Percentiles rank a stretch among this genome's conserved stretches.
phyloP scores from a whole-genome alignment of 345 rosid species.

The Gossypium turneri region DNA sequence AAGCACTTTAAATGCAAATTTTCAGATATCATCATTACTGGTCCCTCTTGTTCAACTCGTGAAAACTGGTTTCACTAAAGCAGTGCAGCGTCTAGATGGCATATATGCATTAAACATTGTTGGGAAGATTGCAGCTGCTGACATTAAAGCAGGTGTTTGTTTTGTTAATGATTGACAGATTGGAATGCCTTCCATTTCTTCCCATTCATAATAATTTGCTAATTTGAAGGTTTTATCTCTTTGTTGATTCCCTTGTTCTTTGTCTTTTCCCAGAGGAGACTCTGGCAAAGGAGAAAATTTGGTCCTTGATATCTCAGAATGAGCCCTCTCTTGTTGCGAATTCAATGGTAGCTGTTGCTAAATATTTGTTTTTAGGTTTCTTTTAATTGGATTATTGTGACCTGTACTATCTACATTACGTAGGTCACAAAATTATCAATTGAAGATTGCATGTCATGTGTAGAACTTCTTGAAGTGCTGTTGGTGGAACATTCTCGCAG shows the following conservation, averaged over 20 bases:
- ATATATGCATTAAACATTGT: constrained; percentile 75
- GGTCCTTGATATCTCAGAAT: constrained; percentile 81
- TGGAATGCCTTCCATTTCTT: constrained; percentile 6
- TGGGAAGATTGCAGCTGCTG: constrained; percentile 78
- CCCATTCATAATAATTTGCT: constrained; percentile 12
- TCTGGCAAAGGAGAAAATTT: constrained; percentile 78
- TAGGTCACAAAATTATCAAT: constrained; percentile 65
- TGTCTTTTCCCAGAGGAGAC: constrained; percentile 62
- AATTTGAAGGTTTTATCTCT: constrained; percentile 3
- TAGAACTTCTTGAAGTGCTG: constrained; percentile 80
- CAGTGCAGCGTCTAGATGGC: constrained; percentile 91
- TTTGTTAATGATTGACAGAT: constrained; percentile 6
- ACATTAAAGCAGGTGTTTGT: constrained; percentile 77
- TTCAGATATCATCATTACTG: constrained; percentile 73
- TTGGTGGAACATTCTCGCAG: constrained; percentile 83
- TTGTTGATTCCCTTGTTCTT: constrained; percentile 10
- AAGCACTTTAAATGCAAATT: constrained; percentile 18
- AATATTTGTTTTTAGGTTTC: not conserved
- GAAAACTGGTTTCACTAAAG: constrained; percentile 86
- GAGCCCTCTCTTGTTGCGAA: constrained; percentile 77
- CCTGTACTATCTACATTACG: not conserved
- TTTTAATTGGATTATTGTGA: constrained; percentile 2
- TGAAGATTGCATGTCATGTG: constrained; percentile 73
- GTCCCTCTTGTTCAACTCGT: constrained; percentile 86
- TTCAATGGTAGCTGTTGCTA: constrained; percentile 46